phyloP scores from a whole-genome alignment of 2,329 filamentous ascomycete species.

The Orbilia ellipsospora region DNA sequence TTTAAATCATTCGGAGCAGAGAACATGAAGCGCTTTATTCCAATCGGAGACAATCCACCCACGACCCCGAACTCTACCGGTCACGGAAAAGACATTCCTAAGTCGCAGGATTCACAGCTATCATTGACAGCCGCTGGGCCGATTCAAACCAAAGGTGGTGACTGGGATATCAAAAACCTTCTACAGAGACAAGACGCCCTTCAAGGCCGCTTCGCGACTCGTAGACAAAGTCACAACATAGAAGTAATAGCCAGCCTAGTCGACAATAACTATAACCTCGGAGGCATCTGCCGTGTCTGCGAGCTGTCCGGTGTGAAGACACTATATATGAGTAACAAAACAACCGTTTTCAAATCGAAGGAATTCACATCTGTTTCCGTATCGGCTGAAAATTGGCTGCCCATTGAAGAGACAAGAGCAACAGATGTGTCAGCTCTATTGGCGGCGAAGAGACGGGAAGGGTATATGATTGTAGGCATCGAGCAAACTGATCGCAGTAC shows the following conservation, averaged over 20 bases:
- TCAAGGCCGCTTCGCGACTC: conserved; percentile 57
- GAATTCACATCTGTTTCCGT: conserved; percentile 67
- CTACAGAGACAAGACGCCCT: conserved; percentile 56
- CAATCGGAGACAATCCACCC: conserved; percentile 53
- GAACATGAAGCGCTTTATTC: conserved; percentile 43
- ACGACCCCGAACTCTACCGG: conserved; percentile 59
- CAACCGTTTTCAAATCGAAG: conserved; percentile 62
- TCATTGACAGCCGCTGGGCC: conserved; percentile 57
- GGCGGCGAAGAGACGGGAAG: conserved; percentile 63
- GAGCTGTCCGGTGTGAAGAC: conserved; percentile 67
- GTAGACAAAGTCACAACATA: conserved; percentile 56
- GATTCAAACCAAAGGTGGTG: conserved; percentile 68
- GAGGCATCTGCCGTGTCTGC: conserved; percentile 63
- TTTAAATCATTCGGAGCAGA: conserved; percentile 11
- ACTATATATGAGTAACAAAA: conserved; percentile 64
- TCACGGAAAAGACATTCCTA: conserved; percentile 51
- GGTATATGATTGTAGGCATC: conserved; percentile 67
- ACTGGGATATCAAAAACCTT: conserved; percentile 62
- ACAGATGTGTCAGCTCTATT: conserved; percentile 62
- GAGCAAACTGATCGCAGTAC: conserved; percentile 68
- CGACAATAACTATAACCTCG: conserved; percentile 58
- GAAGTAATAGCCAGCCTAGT: conserved; percentile 64
- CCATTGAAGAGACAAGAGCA: conserved; percentile 63
- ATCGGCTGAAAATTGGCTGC: conserved; percentile 66
- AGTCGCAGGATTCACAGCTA: conserved; percentile 11